Evolutionary conservation across 352 stramenopile species (phyloP), one percentile per base, ranked within the genome.

Genomic region (Albugo laibachii): DNA sequence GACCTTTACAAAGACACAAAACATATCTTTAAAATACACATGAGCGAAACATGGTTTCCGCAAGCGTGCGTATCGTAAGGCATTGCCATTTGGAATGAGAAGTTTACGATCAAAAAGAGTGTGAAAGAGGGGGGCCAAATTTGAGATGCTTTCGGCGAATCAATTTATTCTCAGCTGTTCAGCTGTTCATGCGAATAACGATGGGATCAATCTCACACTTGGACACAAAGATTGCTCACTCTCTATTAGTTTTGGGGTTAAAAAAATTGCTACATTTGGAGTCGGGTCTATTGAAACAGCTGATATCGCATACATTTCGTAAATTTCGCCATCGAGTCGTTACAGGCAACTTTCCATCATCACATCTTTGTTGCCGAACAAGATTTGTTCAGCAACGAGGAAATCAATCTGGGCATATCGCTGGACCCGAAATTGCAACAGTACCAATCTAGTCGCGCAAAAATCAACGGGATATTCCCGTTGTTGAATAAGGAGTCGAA

Each of bases 201-300:
- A 63, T 48, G 76, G 76, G 54, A 87, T 83, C 53, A 87, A 93
- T 73, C 61, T 58, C 53, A 78, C 66, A 58, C 80, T 70, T 51
- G 83, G 74, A 39, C 82, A 80, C 69, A 84, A 63, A 44, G 82
- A 65, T 37, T 75, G 49, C 51, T 70, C 56, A 47, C 48, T 76
- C 21, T 62, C 66, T 24, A 95, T 94, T 49, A 96, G n/a, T n/a
- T n/a, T n/a, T n/a, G n/a, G n/a, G n/a, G n/a, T 97, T 55, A 92
- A 88, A 21, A 73, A 97, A 24, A 61, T 97, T 15, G 92, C 97
- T 78, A 98, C 97, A 57, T 98, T 97, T 63, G 92, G 92, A 14
- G 97, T 98, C 55, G 92, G 97, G 61, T 93, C 82, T 5, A 97
- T 98, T 54, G 75, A 92, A 47, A 64, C 81, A 36, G 97, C 97